Evolutionary conservation across 1,139 yeast species (phyloP).

Genomic region (Yamadazyma membranifaciens): DNA sequence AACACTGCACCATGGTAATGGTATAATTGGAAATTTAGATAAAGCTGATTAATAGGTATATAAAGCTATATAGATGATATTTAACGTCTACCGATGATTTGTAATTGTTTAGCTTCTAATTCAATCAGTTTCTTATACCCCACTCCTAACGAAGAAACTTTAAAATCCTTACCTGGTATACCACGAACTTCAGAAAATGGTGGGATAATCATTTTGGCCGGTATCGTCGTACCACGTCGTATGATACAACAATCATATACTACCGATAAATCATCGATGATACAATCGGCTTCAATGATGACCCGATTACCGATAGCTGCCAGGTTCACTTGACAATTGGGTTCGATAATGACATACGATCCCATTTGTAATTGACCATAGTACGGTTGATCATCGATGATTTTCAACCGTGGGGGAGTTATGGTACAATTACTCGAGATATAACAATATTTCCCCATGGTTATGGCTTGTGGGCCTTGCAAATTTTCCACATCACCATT

Average conservation of each 20-base stretch:
- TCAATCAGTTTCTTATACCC: constrained; percentile 46
- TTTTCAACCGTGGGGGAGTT: constrained; percentile 29
- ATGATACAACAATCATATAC: constrained; percentile 64
- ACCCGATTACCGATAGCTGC: constrained; percentile 61
- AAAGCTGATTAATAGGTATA: constrained; percentile 19
- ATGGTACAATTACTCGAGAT: constrained; percentile 29
- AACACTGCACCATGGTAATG: constrained; percentile 6
- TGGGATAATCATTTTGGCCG: constrained; percentile 57
- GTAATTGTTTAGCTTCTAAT: constrained; percentile 35
- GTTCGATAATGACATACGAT: constrained; percentile 56
- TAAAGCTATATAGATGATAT: no score
- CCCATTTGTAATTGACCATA: constrained; percentile 50
- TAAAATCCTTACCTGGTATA: constrained; percentile 30
- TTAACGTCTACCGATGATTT: constrained; percentile 15
- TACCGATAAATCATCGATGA: constrained; percentile 43
- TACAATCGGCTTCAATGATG: constrained; percentile 43
- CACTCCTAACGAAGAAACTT: constrained; percentile 31
- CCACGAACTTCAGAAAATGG: constrained; percentile 57
- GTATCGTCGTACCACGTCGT: constrained; percentile 46
- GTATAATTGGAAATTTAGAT: constrained; percentile 21
- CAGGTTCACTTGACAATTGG: constrained; percentile 35
- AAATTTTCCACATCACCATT: constrained; percentile 38
- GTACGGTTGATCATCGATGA: constrained; percentile 9
- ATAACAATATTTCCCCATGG: constrained; percentile 53
- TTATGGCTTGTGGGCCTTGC: constrained; percentile 30